Evolutionary conservation across 768 basidiomycete genomes (phyloP).

Genomic region (Lactarius sp.): DNA sequence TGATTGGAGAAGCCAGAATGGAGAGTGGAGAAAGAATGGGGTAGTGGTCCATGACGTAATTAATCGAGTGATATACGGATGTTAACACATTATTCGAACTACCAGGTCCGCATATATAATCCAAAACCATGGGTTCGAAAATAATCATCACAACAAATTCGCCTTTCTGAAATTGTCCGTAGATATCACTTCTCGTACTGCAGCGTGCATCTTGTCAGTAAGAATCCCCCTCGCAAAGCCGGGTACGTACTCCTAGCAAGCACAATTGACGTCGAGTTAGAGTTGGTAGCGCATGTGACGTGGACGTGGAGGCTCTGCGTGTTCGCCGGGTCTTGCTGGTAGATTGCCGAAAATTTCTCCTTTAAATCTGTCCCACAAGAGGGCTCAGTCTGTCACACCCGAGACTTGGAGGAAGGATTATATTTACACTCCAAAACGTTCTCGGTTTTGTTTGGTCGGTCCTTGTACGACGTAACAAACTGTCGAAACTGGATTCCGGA

Average conservation of each 20-base stretch:
- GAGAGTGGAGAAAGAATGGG: neutral
- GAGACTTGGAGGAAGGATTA: neutral
- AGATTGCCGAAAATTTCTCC: conserved; percentile 46
- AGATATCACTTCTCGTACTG: conserved; percentile 31
- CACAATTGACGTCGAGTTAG: conserved; percentile 42
- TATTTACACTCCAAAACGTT: conserved; percentile 50
- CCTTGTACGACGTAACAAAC: conserved; percentile 51
- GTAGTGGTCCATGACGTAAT: neutral
- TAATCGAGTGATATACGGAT: neutral
- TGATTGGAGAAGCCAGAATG: neutral
- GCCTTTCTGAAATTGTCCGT: conserved; percentile 26
- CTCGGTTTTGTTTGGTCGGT: conserved; percentile 47
- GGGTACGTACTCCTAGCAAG: conserved; percentile 43
- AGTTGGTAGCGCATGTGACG: conserved; percentile 54
- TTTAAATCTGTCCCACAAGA: conserved; percentile 41
- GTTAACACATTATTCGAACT: neutral
- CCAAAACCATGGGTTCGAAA: neutral
- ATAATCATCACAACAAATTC: conserved; percentile 26
- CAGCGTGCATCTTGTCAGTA: conserved; percentile 9
- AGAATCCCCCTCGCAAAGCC: neutral
- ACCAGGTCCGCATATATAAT: too few relatives aligned
- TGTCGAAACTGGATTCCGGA: conserved; percentile 49
- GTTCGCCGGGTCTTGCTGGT: conserved; percentile 46
- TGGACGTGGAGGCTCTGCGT: conserved; percentile 49
- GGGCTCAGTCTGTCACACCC: neutral